Base-by-base conservation (phyloP, 1,139 yeast species). In the Candida dubliniensis region DNA sequence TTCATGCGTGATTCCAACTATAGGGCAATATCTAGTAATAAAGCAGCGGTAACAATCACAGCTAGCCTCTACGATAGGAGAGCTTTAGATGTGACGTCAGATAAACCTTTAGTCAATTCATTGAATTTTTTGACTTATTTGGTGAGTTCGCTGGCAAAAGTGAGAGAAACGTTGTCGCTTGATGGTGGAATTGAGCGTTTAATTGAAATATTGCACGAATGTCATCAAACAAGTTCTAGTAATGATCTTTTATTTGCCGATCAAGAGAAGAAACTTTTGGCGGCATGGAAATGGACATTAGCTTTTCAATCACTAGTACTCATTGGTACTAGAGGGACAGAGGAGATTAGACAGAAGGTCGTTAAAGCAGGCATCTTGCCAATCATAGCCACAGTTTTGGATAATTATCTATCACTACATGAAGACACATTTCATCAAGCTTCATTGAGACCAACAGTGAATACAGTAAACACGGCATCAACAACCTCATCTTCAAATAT, bases 241-340 rank as follows among this genome's bases (percentile, higher is more conserved):
- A 31, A 31, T 6, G 40, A 37, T 31, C 14, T 31, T 5, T 31
- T 37, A 12, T 31, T 15, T 12, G 58, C 53, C 40, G 75, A 70
- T 44, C 64, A 67, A 40, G 81, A 76, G 46, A 68, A 67, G 50
- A 77, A 77, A 49, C 75, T 84, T 23, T 68, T 87, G 46, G 76
- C 83, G 13, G 93, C 96, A 0, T 91, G 97, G 96, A 93, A 91
- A 66, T 93, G 99, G 99, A 88, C 96, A 6, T 69, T 93, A 47
- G 89, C 97, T 0, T 83, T 93, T 59, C 98, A 93, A 66, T 90
- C 97, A 59, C 69, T 93, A 48, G 96, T 91, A 1, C 76, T 90
- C 48, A 81, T 93, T 25, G 96, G 97, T 12, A 91, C 97, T 1
- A 75, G 98, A 54, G 99, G 99, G 27, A 82, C 95, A 1, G 97